phyloP scores from a whole-genome alignment of 768 basidiomycete genomes.

The Phanerochaete sordida region DNA sequence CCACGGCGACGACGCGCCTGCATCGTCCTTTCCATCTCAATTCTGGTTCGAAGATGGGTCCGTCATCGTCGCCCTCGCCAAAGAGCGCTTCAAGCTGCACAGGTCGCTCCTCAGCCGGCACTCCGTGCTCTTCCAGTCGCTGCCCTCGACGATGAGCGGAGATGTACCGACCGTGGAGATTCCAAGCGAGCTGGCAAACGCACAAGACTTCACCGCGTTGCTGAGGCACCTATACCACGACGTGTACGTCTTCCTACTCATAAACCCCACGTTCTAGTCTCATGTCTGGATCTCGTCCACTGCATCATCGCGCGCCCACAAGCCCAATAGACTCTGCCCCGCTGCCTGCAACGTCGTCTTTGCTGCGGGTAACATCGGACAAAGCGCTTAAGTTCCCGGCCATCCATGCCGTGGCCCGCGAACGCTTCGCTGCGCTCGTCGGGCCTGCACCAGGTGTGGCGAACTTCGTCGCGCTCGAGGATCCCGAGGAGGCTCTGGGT shows the following conservation, averaged over 20 bases:
- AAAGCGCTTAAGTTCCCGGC: slow-evolving; percentile 53
- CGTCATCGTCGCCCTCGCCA: slow-evolving; percentile 43
- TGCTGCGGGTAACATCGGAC: slow-evolving; percentile 57
- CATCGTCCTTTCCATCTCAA: slow-evolving; percentile 22
- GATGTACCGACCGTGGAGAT: slow-evolving; percentile 23
- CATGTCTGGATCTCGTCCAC: background rate
- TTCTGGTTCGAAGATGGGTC: slow-evolving; percentile 73
- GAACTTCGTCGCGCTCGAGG: slow-evolving; percentile 32
- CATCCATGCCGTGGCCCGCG: slow-evolving; percentile 43
- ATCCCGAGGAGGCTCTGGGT: slow-evolving; percentile 50
- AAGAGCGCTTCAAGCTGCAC: slow-evolving; percentile 56
- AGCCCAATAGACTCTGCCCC: slow-evolving; percentile 47
- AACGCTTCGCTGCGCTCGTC: slow-evolving; percentile 42
- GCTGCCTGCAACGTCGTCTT: slow-evolving; percentile 44
- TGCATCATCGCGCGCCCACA: slow-evolving; percentile 1
- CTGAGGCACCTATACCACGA: slow-evolving; percentile 69
- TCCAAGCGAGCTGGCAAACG: slow-evolving; percentile 33
- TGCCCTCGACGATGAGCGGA: slow-evolving; percentile 1
- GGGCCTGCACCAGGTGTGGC: slow-evolving; percentile 34
- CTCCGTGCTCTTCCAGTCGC: slow-evolving; percentile 31
- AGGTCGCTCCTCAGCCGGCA: slow-evolving; percentile 48
- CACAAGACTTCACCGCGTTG: slow-evolving; percentile 49
- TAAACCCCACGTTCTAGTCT: background rate
- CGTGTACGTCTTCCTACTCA: slow-evolving; percentile 41
- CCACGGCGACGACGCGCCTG: background rate